These are phyloP conservation scores for Aspergillus aculeatinus DNA, from an alignment of 2,329 filamentous ascomycete genomes.

Conservation along the genomic window DNA sequence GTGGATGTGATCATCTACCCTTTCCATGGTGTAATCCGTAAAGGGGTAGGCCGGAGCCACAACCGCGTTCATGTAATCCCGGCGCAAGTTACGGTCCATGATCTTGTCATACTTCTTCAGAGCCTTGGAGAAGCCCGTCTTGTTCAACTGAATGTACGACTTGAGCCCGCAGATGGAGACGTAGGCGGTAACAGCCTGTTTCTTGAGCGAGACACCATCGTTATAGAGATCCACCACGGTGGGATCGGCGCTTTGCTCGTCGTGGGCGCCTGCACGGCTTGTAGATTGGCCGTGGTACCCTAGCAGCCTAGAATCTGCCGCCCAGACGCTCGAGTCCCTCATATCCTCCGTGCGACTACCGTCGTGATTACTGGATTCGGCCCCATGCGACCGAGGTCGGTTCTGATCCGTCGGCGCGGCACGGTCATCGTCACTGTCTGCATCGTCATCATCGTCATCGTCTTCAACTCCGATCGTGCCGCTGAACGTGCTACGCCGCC, in stretches of 20 bases:
- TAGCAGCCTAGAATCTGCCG: slow-evolving; percentile 19
- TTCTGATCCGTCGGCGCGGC: slow-evolving; percentile 16
- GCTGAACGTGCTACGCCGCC: slow-evolving; percentile 48
- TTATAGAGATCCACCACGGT: slow-evolving; percentile 70
- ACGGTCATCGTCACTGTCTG: slow-evolving; percentile 61
- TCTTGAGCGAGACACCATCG: slow-evolving; percentile 82
- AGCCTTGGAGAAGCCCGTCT: slow-evolving; percentile 93
- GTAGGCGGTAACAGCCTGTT: slow-evolving; percentile 81
- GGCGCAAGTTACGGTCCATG: slow-evolving; percentile 75
- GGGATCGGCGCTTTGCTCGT: slow-evolving; percentile 73
- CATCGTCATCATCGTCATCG: slow-evolving; percentile 49
- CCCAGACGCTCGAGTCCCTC: slow-evolving; percentile 36
- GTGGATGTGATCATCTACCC: slow-evolving; percentile 68
- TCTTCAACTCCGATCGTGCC: slow-evolving; percentile 50
- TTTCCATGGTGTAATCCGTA: slow-evolving; percentile 66
- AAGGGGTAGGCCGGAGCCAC: slow-evolving; percentile 84
- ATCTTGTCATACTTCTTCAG: slow-evolving; percentile 99
- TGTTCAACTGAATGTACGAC: slow-evolving; percentile 93
- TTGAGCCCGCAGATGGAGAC: slow-evolving; percentile 93
- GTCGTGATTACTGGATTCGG: slow-evolving; percentile 27
- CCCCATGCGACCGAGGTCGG: slow-evolving; percentile 26
- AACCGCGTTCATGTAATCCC: slow-evolving; percentile 68
- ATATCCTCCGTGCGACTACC: slow-evolving; percentile 34
- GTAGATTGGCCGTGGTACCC: slow-evolving; percentile 18
- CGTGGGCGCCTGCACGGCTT: slow-evolving; percentile 45